Evolutionary conservation across 1,284 basidiomycete genomes (phyloP).

Genomic region (Ganoderma sinense): DNA sequence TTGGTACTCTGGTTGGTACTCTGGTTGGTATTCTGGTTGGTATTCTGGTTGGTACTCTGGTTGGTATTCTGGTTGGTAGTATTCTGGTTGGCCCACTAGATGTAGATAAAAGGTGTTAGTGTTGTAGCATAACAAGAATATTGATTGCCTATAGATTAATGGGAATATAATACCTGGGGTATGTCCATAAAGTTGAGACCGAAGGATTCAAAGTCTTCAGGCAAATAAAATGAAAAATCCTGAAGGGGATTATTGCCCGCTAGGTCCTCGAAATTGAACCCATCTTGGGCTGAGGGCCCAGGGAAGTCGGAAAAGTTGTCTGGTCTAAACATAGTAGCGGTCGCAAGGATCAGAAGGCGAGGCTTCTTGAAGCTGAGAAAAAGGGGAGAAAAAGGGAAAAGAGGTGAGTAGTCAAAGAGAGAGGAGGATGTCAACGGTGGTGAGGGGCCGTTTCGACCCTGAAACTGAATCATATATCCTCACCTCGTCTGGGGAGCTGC

Average conservation of each 20-base stretch:
- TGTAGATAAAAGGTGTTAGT: background rate
- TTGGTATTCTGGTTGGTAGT: no score
- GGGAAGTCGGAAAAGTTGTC: background rate
- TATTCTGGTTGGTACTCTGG: background rate
- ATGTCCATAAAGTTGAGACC: background rate
- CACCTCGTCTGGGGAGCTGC: background rate
- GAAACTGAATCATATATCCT: background rate
- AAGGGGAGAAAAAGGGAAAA: no score
- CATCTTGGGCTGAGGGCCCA: background rate
- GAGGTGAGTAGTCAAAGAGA: no score
- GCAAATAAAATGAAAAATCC: background rate
- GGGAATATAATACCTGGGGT: background rate
- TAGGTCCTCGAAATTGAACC: background rate
- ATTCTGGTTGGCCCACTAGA: slow-evolving; percentile 1
- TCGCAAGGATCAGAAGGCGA: background rate
- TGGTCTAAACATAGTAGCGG: background rate
- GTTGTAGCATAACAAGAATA: background rate
- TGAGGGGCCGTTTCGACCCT: no score
- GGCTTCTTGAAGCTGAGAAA: background rate
- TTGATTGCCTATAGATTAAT: background rate
- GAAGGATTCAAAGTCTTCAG: background rate
- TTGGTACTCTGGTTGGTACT: background rate
- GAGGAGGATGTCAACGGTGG: background rate
- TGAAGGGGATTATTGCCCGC: background rate
- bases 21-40: background rate